These are phyloP conservation scores for Dactylellina haptotyla DNA, from an alignment of 2,329 filamentous ascomycete species.

Conservation along the genomic window DNA sequence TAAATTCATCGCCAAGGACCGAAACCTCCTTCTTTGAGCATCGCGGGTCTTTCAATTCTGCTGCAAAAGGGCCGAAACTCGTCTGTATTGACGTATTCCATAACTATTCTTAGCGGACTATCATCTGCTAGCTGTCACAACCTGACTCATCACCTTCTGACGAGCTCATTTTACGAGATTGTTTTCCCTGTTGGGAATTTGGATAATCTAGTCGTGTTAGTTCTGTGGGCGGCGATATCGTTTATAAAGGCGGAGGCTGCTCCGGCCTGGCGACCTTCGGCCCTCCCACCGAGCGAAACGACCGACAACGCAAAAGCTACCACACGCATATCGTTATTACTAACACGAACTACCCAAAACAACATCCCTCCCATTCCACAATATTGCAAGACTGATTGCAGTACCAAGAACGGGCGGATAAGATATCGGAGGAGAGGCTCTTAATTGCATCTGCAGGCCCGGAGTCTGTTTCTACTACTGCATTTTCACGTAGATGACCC, in stretches of 20 bases:
- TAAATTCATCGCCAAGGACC: conserved; percentile 39
- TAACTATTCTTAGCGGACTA: background rate
- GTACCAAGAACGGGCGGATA: too few relatives aligned
- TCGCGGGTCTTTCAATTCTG: conserved; percentile 1
- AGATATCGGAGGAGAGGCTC: too few relatives aligned
- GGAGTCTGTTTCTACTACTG: background rate
- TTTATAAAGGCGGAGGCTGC: conserved; percentile 17
- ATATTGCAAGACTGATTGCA: too few relatives aligned
- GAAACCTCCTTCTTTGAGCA: background rate
- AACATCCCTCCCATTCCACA: too few relatives aligned
- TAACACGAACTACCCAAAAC: background rate
- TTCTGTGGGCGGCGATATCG: background rate
- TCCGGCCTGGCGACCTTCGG: conserved; percentile 8
- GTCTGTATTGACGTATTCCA: conserved; percentile 1
- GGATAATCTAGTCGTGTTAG: too few relatives aligned
- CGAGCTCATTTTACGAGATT: background rate
- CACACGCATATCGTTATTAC: too few relatives aligned
- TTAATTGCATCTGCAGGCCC: conserved; percentile 2
- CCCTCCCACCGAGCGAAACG: conserved; percentile 29
- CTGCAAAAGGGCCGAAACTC: background rate
- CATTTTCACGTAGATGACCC: background rate
- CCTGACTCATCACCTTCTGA: background rate
- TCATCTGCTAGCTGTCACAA: background rate
- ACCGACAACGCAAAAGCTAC: conserved; percentile 30
- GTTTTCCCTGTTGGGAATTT: too few relatives aligned